Evolutionary conservation across 352 stramenopile genomes (phyloP).

Genomic region (Peronospora farinosa): DNA sequence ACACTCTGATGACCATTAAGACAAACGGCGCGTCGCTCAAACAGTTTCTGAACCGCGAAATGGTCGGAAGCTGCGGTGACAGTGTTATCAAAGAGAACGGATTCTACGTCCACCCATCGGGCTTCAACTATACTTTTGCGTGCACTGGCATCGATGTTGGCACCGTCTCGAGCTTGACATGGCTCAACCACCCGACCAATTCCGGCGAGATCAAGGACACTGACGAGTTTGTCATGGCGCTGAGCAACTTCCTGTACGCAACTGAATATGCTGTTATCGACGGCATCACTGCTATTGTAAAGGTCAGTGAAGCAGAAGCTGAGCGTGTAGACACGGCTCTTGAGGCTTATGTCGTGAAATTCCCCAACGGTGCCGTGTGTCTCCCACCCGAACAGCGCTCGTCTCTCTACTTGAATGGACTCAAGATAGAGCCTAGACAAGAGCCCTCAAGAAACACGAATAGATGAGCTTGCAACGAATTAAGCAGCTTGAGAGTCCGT

Average conservation of each 20-base stretch:
- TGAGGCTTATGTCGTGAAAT: slow-evolving; percentile 33
- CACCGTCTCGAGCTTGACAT: slow-evolving; percentile 42
- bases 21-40: slow-evolving; percentile 57
- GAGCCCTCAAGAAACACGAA: slow-evolving; percentile 13
- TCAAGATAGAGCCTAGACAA: slow-evolving; percentile 6
- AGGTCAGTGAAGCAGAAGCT: slow-evolving; percentile 42
- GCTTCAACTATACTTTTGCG: slow-evolving; percentile 65
- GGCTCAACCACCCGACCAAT: slow-evolving; percentile 49
- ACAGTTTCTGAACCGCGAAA: slow-evolving; percentile 48
- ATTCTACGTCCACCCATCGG: slow-evolving; percentile 55
- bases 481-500: slow-evolving; percentile 16
- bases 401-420: slow-evolving; percentile 17
- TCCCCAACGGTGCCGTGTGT: slow-evolving; percentile 15
- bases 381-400: slow-evolving; percentile 25
- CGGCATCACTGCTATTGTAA: slow-evolving; percentile 30
- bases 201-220: slow-evolving; percentile 42
- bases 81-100: slow-evolving; percentile 48
- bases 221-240: slow-evolving; percentile 50
- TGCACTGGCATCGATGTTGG: slow-evolving; percentile 39
- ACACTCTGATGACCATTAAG: slow-evolving; percentile 52
- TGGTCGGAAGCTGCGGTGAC: slow-evolving; percentile 41
- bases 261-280: slow-evolving; percentile 39
- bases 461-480: slow-evolving; percentile 1
- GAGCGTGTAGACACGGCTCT: slow-evolving; percentile 44
- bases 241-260: slow-evolving; percentile 57